Percentiles rank a stretch among this genome's conserved stretches.
phyloP scores from a whole-genome alignment of 257 asterid genomes.

The Anisodus acutangulus region DNA sequence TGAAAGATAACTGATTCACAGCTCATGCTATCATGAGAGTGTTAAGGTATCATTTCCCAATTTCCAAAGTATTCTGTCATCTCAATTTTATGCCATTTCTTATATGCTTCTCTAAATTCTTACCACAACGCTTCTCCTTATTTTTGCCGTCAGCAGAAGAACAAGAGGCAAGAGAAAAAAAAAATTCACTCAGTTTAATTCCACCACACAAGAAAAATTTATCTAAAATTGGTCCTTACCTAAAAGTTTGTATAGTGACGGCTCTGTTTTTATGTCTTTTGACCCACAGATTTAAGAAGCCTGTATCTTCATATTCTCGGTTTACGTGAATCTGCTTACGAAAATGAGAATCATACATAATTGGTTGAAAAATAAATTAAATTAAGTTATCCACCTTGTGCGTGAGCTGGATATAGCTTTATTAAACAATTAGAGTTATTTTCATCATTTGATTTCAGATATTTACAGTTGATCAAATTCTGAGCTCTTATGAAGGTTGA shows the following conservation, averaged over 20 bases:
- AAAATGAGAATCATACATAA: not conserved
- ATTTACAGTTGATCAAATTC: not conserved
- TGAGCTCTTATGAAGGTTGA: not conserved
- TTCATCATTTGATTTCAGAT: constrained; percentile 15
- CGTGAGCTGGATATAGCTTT: not conserved
- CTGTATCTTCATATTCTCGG: not conserved
- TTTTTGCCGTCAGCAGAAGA: not conserved
- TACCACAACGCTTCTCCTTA: not conserved
- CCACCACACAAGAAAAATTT: not conserved
- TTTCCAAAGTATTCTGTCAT: not conserved
- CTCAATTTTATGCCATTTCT: not conserved
- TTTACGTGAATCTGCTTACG: not conserved
- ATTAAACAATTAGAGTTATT: not conserved
- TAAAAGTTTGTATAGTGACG: not conserved
- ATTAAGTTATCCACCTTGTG: not conserved
- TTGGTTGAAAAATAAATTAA: not conserved
- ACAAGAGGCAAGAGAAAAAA: not conserved
- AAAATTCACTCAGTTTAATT: not conserved
- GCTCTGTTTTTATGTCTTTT: not conserved
- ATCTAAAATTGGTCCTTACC: not conserved
- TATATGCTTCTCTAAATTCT: not conserved
- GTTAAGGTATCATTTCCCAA: not conserved
- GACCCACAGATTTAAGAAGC: not conserved
- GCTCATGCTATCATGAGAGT: not conserved
- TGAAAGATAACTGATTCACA: not conserved